Evolutionary conservation across 2,329 filamentous ascomycete species (phyloP), one percentile per base, ranked within the genome.

Genomic region (Colletotrichum destructivum): DNA sequence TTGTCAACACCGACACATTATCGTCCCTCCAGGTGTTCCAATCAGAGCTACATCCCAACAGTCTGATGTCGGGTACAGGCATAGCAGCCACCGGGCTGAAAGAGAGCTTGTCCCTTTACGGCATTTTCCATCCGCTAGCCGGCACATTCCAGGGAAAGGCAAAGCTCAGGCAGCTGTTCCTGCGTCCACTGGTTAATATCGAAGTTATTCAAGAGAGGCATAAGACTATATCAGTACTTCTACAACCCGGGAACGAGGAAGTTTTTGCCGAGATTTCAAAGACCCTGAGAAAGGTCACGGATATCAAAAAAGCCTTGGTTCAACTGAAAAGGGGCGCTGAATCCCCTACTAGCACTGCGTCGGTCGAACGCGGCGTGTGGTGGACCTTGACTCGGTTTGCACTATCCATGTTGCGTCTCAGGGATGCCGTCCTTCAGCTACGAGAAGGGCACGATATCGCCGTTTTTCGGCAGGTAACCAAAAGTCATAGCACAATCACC

Each of bases 11-110:
- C 2, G 94, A 98, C 77, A 93, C 95, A 0, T 84, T 98, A 52
- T 82, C 90, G 16, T 95, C 95, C 1, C 87, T 99, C 11, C 96
- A 98, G 76, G 94, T 99, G 38, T 86, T 98, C 35, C 92, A 93
- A 66, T 90, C 92, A 1, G 95, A 98, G 79, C 89, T 89, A 13
- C 94, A 97, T 79, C 95, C 94, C 5, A 95, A 94, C 77, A 91
- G 89, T 59, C 93, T 96, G 73, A 93, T 92, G 75, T 92, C 93
- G 82, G 93, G 93, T 0, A 89, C 91, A 3, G 88, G 87, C 8
- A 88, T 85, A 74, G 85, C 86, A 40, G 87, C 85, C 35, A 90
- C 88, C 1, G 91, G 89, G 23, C 88, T 89, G 0, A 98, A 96
- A 79, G 95, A 97, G 82, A 93, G 90, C 18, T 86, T 96, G 1